Conservation (phyloP, 2,329 filamentous ascomycete genomes). For the Penicillium sp. region DNA sequence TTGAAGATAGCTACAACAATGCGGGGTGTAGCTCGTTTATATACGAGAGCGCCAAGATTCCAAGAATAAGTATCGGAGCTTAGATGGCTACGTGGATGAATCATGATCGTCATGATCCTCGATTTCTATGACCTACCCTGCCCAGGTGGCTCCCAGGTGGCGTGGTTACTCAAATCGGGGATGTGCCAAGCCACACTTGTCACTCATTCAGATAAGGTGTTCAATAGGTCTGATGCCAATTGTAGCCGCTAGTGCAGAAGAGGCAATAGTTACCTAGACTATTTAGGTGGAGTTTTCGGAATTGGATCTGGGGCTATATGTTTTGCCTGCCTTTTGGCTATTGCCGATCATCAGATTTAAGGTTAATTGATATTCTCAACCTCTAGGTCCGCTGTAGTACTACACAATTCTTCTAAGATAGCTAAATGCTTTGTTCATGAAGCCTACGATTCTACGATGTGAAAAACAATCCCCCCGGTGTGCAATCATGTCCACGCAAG, state of each 20-base stretch:
- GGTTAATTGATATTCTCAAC: not conserved
- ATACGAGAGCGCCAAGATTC: not conserved
- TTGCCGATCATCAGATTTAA: not conserved
- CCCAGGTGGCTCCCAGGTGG: not conserved
- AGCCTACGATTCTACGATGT: not conserved
- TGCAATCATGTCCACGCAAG: conserved; percentile 4
- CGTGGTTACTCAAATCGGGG: not conserved
- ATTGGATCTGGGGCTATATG: not conserved
- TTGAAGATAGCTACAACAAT: not conserved
- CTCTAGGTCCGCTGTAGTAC: not conserved
- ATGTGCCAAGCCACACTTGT: not conserved
- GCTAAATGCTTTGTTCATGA: not conserved
- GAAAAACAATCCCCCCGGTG: not conserved
- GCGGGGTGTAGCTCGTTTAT: not conserved
- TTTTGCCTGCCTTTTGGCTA: not conserved
- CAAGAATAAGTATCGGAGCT: not conserved
- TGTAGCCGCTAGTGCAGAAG: not conserved
- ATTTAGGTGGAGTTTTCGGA: not conserved
- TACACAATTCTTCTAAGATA: not conserved
- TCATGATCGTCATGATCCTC: not conserved
- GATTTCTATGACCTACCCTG: not conserved
- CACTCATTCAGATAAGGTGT: not conserved
- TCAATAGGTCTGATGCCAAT: not conserved
- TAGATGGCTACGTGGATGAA: not conserved
- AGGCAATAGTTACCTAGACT: not conserved